Evolutionary conservation across 805 yeast genomes (phyloP).

Genomic region (Cyberlindnera mrakii): DNA sequence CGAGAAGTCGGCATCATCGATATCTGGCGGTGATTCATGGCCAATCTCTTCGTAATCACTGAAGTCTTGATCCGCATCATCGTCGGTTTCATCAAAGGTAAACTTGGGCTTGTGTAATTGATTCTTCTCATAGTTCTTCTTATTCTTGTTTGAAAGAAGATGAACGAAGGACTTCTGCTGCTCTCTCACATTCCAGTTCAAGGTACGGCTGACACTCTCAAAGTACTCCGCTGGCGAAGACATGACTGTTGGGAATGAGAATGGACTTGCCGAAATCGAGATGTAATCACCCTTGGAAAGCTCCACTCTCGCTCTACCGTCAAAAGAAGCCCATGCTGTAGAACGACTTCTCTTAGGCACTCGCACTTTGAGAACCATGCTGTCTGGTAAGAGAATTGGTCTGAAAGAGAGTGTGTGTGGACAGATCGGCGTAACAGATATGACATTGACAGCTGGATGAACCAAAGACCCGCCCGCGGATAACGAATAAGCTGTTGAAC

Average conservation of each 20-base stretch:
- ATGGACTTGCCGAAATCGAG: conserved; percentile 77
- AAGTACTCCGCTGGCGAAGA: conserved; percentile 70
- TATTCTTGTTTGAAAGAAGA: conserved; percentile 50
- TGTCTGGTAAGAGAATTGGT: conserved; percentile 88
- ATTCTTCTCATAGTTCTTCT: conserved; percentile 34
- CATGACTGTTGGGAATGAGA: conserved; percentile 89
- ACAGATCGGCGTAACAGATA: conserved; percentile 90
- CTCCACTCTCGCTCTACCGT: conserved; percentile 85
- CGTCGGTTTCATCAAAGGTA: conserved; percentile 20
- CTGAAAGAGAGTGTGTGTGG: conserved; percentile 93
- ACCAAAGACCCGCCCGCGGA: conserved; percentile 95
- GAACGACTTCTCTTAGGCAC: conserved; percentile 79
- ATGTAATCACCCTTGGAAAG: conserved; percentile 79
- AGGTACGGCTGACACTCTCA: conserved; percentile 76
- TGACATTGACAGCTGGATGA: conserved; percentile 90
- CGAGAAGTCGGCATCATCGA: conserved; percentile 22
- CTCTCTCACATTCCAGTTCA: conserved; percentile 92
- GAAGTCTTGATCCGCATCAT: conserved; percentile 13
- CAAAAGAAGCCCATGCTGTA: conserved; percentile 96
- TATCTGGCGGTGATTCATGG: conserved; percentile 23
- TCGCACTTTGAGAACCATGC: conserved; percentile 77
- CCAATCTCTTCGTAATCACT: conserved; percentile 18
- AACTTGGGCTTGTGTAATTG: conserved; percentile 21
- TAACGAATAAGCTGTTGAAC: conserved; percentile 91
- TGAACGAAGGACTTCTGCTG: conserved; percentile 77